phyloP scores from a whole-genome alignment of 306 rosid genomes.

The Glycine tomentella region DNA sequence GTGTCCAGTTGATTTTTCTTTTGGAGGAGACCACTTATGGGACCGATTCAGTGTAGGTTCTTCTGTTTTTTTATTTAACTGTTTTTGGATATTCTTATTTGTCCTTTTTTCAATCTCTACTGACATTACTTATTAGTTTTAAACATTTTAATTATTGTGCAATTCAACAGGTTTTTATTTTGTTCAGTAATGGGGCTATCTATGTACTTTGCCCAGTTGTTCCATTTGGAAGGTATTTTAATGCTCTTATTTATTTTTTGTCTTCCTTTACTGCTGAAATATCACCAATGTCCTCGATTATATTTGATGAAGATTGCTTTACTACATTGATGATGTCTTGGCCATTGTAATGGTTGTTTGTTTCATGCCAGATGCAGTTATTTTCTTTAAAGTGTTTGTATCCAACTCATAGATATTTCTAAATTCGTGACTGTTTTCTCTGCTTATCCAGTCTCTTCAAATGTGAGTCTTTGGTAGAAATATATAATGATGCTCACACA shows the following conservation, averaged over 20 bases:
- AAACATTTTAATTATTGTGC: slow-evolving; percentile 29
- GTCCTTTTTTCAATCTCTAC: slow-evolving; percentile 29
- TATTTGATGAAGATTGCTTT: slow-evolving; percentile 15
- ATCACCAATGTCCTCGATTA: slow-evolving; percentile 19
- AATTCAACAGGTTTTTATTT: slow-evolving; percentile 79
- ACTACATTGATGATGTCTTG: background rate
- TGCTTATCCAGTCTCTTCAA: slow-evolving; percentile 66
- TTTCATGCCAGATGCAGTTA: slow-evolving; percentile 25
- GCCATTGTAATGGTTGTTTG: slow-evolving; percentile 9
- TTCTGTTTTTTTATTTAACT: slow-evolving; percentile 23
- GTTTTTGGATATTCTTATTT: slow-evolving; percentile 16
- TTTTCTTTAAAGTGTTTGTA: slow-evolving; percentile 26
- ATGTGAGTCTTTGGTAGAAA: slow-evolving; percentile 80
- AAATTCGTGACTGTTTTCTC: slow-evolving; percentile 40
- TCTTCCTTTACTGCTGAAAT: slow-evolving; percentile 8
- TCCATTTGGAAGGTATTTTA: slow-evolving; percentile 93
- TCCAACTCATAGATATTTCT: slow-evolving; percentile 41
- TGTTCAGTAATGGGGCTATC: slow-evolving; percentile 82
- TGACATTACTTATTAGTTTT: slow-evolving; percentile 27
- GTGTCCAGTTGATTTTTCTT: slow-evolving; percentile 91
- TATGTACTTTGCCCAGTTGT: slow-evolving; percentile 88
- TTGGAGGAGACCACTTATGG: slow-evolving; percentile 97
- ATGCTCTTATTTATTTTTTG: background rate
- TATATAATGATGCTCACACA: slow-evolving; percentile 79
- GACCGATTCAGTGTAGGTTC: slow-evolving; percentile 89